phyloP scores from a whole-genome alignment of 2,329 filamentous ascomycete species.

The Aureobasidium sp. region DNA sequence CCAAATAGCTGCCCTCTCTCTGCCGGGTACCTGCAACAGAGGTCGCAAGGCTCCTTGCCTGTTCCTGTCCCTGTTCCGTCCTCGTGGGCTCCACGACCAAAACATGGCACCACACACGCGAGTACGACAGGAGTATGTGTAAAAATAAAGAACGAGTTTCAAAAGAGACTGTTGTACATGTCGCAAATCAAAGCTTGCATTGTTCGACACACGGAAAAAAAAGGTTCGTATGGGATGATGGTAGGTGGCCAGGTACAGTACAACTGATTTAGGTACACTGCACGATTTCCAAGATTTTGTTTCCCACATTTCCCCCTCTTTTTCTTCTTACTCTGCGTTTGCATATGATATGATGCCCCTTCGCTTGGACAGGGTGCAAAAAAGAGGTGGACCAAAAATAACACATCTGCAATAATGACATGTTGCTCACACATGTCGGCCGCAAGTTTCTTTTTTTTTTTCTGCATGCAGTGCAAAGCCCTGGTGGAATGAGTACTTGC shows the following conservation, averaged over 20 bases:
- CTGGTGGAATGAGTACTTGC: neutral
- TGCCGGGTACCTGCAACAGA: conserved; percentile 4
- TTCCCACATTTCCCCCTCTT: neutral
- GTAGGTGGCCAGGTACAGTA: neutral
- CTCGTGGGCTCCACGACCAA: neutral
- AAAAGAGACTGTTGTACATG: neutral
- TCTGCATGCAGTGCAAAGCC: neutral
- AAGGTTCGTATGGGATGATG: neutral
- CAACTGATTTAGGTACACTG: conserved; percentile 1
- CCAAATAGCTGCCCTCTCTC: conserved; percentile 1
- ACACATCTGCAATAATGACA: neutral
- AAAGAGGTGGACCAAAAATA: neutral
- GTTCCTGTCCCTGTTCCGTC: conserved; percentile 10
- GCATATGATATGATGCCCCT: neutral
- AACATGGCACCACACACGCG: neutral
- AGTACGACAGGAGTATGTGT: too few species aligned
- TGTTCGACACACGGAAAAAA: too few species aligned
- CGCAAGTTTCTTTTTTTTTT: neutral
- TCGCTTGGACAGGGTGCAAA: neutral
- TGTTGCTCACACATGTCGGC: neutral
- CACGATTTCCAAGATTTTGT: neutral
- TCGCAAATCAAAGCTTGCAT: neutral
- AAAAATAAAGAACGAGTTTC: neutral
- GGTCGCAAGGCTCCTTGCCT: neutral
- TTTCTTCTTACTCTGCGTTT: neutral